Base-by-base conservation (phyloP, 768 basidiomycete species). In the Gymnopilus junonius region DNA sequence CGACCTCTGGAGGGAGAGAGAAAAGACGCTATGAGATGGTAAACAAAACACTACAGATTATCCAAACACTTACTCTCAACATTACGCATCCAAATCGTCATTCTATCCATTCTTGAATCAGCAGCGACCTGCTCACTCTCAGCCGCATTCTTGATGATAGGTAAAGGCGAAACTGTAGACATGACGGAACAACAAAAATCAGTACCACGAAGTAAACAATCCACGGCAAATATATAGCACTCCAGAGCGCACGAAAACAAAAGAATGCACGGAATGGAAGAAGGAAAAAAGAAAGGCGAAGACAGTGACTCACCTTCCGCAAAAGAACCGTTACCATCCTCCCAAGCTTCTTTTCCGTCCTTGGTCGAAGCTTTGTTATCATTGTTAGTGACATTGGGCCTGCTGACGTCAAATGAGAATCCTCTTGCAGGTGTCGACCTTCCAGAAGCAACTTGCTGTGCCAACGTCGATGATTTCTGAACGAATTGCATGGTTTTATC, bases 21-120 rank as follows among this genome's bases (percentile, higher is more conserved):
- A 20, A 45, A 69, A 39, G 57, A 50, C 5, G 34, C 7, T 15
- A 15, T 4, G 23, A 23, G 31, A 31, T 55, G 29, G 50, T 43
- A 27, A 40, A 27, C 32, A 54, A 50, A n/a, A n/a, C n/a, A n/a
- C n/a, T n/a, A n/a, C n/a, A n/a, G n/a, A n/a, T n/a, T n/a, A n/a
- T n/a, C 25, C 40, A 31, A 34, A 35, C 8, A 85, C 92, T 71
- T 73, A 93, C 93, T 89, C 76, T 94, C 92, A 15, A 93, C 90
- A 62, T 87, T 92, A 67, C 85, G 85, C 76, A 93, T 90, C 93
- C 93, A 94, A 56, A 90, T 77, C 1, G 87, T 83, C 89, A 94
- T 88, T 55, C 92, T 81, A 67, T 94, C 91, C 62, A 71, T 75
- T 53, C 79, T 76, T 37, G 80, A 82, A 64, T 89, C 89, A 27